Evolutionary conservation across 2,329 filamentous ascomycete species (phyloP), one percentile per base, ranked within the genome.

Genomic region (Calonectria hawksworthii): DNA sequence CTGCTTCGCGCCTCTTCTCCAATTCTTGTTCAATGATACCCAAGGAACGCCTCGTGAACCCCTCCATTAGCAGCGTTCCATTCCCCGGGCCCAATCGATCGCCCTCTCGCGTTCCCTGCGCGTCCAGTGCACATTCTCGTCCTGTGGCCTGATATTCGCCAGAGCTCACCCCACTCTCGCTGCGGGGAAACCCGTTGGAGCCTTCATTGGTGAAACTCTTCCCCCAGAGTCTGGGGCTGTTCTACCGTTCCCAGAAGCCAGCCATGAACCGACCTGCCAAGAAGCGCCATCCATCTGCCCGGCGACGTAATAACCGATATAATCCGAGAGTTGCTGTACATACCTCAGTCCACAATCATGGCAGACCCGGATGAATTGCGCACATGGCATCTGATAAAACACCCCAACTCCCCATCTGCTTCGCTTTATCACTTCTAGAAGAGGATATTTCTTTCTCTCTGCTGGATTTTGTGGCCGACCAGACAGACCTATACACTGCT

Each of bases 241-340:
- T 30, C 4, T 34, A 4, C 51, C 41, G 26, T 52, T 64, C 41
- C 38, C 61, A 30, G 26, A 16, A 36, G 47, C 28, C 51, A 51
- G 32, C 41, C 44, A 26, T 47, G 64, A 68, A 72, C 63, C 36
- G 41, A 26, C 54, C 28, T 47, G 69, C 69, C 73, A 65, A 56
- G 64, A n/a, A 18, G 28, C 41, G 14, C 28, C 28, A 71, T 75
- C 76, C 76, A 68, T 70, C 64, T 74, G 70, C 65, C 76, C 73
- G 76, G 36, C 38, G n/a, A 56, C 21, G 13, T 23, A 28, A 70
- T 75, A 75, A 65, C 76, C 75, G 75, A 76, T 44, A 70, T 68
- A 26, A 59, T 44, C 76, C 76, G 76, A 76, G 28, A 59, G 23
- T 32, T n/a, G 36, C 32, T 70, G 38, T 18, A 65, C 36, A 41